phyloP scores from a whole-genome alignment of 495 filamentous ascomycete genomes.

The Tuber melanosporum region DNA sequence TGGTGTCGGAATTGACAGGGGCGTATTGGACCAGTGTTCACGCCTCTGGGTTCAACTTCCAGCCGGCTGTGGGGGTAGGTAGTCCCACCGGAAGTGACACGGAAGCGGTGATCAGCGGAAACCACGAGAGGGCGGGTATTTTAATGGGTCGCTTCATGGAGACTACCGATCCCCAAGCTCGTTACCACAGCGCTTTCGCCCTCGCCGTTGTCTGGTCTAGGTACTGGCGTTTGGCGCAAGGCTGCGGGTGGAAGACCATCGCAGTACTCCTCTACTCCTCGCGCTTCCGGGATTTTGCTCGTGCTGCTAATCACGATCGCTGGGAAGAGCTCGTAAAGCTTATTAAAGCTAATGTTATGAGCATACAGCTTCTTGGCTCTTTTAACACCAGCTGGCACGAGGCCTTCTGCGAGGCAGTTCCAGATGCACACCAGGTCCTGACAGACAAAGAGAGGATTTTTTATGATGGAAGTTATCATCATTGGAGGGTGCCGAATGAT shows the following conservation, averaged over 20 bases:
- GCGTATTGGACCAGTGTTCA: slow-evolving; percentile 8
- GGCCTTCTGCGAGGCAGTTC: slow-evolving; percentile 6
- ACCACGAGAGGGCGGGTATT: slow-evolving; percentile 6
- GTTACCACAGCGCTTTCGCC: background rate
- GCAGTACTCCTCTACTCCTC: slow-evolving; percentile 15
- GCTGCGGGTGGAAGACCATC: slow-evolving; percentile 18
- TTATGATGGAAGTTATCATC: slow-evolving; percentile 20
- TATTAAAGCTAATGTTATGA: slow-evolving; percentile 5
- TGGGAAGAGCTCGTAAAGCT: slow-evolving; percentile 13
- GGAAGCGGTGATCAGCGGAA: background rate
- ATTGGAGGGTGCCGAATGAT: slow-evolving; percentile 13
- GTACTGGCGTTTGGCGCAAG: slow-evolving; percentile 6
- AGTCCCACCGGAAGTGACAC: background rate
- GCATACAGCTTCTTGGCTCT: slow-evolving; percentile 20
- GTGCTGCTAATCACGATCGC: background rate
- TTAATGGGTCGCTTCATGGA: slow-evolving; percentile 6
- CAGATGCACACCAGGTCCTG: background rate
- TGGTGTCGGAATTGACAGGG: background rate
- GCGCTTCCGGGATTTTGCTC: slow-evolving; percentile 12
- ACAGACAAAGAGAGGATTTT: background rate
- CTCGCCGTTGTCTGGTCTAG: slow-evolving; percentile 18
- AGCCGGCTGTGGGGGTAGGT: background rate
- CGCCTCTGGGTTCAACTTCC: background rate
- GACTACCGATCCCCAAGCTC: background rate
- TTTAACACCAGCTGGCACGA: slow-evolving; percentile 20